Evolutionary conservation across 768 basidiomycete genomes (phyloP).

Genomic region (Cubamyces sp.): DNA sequence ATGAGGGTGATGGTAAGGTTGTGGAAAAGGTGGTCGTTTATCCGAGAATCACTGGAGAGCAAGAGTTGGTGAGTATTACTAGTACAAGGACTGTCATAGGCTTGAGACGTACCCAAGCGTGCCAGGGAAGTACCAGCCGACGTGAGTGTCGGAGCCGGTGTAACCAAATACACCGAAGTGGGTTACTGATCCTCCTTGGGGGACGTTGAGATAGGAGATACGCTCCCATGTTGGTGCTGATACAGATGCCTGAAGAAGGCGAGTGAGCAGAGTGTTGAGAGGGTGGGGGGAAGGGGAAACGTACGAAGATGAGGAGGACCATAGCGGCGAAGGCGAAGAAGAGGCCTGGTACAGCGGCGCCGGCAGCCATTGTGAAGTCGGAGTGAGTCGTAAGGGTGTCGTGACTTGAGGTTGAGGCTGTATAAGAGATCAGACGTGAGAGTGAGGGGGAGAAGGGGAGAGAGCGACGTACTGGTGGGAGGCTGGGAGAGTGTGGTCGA

Average conservation of each 20-base stretch:
- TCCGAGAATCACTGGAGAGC: constrained; percentile 41
- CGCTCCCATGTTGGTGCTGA: constrained; percentile 75
- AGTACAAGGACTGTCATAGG: not conserved
- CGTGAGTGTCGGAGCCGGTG: constrained; percentile 53
- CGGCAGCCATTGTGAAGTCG: constrained; percentile 47
- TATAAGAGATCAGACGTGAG: too few species aligned
- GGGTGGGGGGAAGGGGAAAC: constrained; percentile 31
- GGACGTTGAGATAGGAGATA: constrained; percentile 68
- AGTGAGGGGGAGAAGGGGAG: not conserved
- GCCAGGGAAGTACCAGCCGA: constrained; percentile 63
- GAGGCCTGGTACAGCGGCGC: constrained; percentile 68
- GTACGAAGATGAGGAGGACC: constrained; percentile 69
- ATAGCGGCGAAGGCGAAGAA: constrained; percentile 74
- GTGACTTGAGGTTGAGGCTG: constrained; percentile 17
- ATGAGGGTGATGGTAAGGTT: constrained; percentile 77
- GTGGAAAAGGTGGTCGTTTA: constrained; percentile 59
- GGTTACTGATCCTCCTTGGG: constrained; percentile 39
- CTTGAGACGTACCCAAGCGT: constrained; percentile 47
- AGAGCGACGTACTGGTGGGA: not conserved
- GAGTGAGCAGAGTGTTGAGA: constrained; percentile 1
- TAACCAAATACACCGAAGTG: constrained; percentile 81
- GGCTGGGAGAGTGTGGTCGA: not conserved
- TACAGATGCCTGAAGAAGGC: constrained; percentile 58
- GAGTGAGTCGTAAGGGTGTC: constrained; percentile 21
- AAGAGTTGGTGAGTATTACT: not conserved